Evolutionary conservation across 2,329 filamentous ascomycete species (phyloP), one percentile per base, ranked within the genome.

Genomic region (Aspergillus ruber): DNA sequence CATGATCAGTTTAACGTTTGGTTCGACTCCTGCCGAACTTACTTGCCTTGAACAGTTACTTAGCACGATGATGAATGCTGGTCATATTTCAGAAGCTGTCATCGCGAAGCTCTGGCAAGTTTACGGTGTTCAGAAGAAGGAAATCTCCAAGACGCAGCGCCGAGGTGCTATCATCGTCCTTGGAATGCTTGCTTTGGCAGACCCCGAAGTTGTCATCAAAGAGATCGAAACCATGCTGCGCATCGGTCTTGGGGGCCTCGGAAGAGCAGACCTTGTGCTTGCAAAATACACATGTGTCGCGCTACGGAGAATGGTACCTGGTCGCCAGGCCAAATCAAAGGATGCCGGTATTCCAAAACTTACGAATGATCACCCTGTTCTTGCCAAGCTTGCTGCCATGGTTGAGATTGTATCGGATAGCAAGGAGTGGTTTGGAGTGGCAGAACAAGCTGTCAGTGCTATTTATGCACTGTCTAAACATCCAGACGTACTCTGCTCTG

Each of bases 1-100:
- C 70, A 98, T 98, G 91, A 97, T 97, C 69, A 96, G 90, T 76
- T 73, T 98, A 61, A 98, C 93, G 0, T 97, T 95, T 67, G 91
- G 90, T 23, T 90, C 91, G 1, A 95, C 91, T 0, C 89, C 91
- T 0, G 93, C 94, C 1, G 93, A 98, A 65, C 74, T 98, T 46
- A 98, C 93, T 0, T 97, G 90, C 42, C 77, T 98, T 7, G 93
- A 98, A 69, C 93, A 98, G 68, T 77, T 98, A 3, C 77, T 98
- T 6, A 89, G 88, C 52, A 97, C 90, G 0, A 98, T 98, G 93
- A 95, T 96, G 88, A 94, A 90, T 70, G 84, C 85, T 33, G 88
- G 89, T 12, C 80, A 90, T 66, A 84, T 98, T 52, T 85, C 88
- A 1, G 89, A 94, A 17, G 74, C 86, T 1, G 91, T 98, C 43